These are phyloP conservation scores for Limonium bicolor DNA, from an alignment of 148 eudicot species.

Conservation along the genomic window DNA sequence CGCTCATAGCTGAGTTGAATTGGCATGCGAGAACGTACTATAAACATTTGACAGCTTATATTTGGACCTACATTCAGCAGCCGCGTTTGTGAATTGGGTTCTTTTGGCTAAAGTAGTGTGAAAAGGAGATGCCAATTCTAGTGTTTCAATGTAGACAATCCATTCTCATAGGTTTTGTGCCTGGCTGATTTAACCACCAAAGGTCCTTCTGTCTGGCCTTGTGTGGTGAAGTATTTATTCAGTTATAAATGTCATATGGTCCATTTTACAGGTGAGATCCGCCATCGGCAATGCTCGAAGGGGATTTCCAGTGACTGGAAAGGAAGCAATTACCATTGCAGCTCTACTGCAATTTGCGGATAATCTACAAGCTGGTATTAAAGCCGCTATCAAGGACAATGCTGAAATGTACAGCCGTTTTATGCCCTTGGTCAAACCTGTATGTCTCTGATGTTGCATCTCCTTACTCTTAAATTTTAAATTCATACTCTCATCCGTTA, in stretches of 20 bases:
- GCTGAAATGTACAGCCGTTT: conserved; percentile 56
- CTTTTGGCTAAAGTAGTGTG: no score
- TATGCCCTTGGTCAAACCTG: conserved; percentile 68
- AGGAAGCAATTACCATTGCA: conserved; percentile 67
- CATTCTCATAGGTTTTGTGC: no score
- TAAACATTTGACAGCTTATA: no score
- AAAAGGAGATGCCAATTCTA: no score
- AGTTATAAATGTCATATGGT: conserved; percentile 5
- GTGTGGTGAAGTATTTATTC: no score
- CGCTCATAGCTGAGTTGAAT: no score
- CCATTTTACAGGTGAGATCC: conserved; percentile 44
- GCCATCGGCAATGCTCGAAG: conserved; percentile 48
- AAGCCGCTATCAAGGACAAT: conserved; percentile 63
- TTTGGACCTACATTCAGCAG: no score
- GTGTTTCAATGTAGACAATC: no score
- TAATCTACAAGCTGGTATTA: conserved; percentile 40
- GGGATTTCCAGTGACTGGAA: conserved; percentile 50
- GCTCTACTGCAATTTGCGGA: conserved; percentile 49
- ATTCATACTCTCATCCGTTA: conserved; percentile 3
- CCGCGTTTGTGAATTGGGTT: no score
- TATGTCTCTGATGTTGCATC: conserved; percentile 12
- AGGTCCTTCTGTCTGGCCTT: no score
- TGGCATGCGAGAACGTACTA: no score
- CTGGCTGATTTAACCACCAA: no score
- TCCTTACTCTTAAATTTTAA: conserved; percentile 1